A percentile compares a stretch with the other conserved stretches of the same genome.
Conservation (phyloP, 2,329 filamentous ascomycete genomes). For the Verticillium albo-atrum region DNA sequence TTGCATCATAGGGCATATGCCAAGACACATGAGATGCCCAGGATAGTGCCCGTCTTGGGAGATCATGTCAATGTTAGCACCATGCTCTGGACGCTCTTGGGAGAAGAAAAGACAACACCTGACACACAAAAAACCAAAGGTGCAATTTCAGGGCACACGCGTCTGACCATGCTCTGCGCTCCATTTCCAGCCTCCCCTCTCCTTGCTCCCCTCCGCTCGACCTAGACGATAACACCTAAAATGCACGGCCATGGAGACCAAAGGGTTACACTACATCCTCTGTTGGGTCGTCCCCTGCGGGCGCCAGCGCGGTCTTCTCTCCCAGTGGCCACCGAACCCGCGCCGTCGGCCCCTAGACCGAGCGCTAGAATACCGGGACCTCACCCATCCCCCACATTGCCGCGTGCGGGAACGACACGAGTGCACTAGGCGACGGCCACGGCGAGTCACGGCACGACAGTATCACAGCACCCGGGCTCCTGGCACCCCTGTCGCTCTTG, state of each 20-base stretch:
- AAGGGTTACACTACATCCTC: background rate
- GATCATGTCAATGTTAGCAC: background rate
- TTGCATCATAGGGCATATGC: background rate
- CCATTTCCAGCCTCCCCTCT: background rate
- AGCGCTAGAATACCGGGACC: background rate
- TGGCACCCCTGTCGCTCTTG: background rate
- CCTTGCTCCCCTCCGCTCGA: background rate
- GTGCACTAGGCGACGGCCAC: background rate
- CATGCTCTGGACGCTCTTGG: background rate
- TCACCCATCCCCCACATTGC: background rate
- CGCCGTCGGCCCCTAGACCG: background rate
- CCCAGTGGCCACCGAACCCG: background rate
- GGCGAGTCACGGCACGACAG: background rate
- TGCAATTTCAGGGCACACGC: background rate
- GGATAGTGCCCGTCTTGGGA: background rate
- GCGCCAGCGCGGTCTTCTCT: background rate
- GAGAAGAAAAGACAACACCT: background rate
- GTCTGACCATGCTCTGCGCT: background rate
- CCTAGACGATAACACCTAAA: background rate
- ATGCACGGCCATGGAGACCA: background rate
- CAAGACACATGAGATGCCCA: background rate
- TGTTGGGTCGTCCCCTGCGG: background rate
- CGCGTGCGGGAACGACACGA: background rate
- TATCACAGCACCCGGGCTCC: background rate
- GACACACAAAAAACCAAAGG: background rate